Conservation (phyloP, 164 flowering plant species). For the Chimonanthus praecox region DNA sequence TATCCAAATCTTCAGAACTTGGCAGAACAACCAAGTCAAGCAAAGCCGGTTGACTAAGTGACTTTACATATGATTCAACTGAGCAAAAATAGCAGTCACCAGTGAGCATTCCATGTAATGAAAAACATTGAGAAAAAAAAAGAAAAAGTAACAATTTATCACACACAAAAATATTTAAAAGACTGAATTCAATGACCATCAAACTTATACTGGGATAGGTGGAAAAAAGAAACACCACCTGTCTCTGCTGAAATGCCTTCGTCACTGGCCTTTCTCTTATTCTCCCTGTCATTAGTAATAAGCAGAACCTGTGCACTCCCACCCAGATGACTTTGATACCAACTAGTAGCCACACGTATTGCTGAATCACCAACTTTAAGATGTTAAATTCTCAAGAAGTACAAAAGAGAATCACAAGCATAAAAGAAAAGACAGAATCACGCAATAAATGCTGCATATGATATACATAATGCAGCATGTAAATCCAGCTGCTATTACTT, state of each 20-base stretch:
- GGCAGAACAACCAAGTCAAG: constrained; percentile 85
- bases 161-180: neutral
- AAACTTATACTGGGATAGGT: neutral
- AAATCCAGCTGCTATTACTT: neutral
- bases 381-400: neutral
- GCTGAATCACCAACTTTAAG: constrained; percentile 42
- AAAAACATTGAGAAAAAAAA: neutral
- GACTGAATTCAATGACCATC: neutral
- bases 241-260: constrained; percentile 96
- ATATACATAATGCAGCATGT: neutral
- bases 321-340: constrained; percentile 95
- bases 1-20: constrained; percentile 52
- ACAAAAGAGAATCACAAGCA: constrained; percentile 2
- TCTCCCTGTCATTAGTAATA: constrained; percentile 87
- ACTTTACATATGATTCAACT: constrained; percentile 90
- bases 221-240: constrained; percentile 28
- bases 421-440: neutral
- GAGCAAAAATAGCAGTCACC: constrained; percentile 23
- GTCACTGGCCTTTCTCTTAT: constrained; percentile 74
- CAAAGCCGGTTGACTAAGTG: constrained; percentile 73
- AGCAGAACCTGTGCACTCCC: constrained; percentile 51
- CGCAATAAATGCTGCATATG: neutral
- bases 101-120: neutral
- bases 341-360: constrained; percentile 85
- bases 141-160: neutral